Base-by-base conservation (phyloP, 768 basidiomycete genomes). In the Suillus subaureus region DNA sequence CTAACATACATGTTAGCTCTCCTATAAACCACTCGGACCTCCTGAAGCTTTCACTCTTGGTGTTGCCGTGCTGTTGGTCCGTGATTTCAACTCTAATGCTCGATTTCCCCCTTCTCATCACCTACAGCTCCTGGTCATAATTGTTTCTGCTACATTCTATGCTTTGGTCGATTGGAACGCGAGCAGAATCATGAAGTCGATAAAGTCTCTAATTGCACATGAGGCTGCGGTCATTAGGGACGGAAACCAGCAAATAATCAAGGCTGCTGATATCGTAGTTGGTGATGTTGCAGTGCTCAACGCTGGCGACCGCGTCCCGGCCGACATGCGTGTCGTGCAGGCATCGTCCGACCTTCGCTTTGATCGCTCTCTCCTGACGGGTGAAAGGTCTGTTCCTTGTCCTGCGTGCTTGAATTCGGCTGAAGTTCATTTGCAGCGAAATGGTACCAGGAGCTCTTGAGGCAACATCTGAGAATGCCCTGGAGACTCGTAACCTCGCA, bases 291-390 rank as follows among this genome's bases (percentile, higher is more conserved):
- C 91, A 61, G 79, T 81, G 1, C 83, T 92, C 70, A 77, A 77
- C 28, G 83, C 90, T 64, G 91, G 91, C 31, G 86, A 87, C 70
- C 87, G 89, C 18, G 83, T 91, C 2, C 91, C 91, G 0, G 90
- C 90, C 5, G 91, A 92, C 70, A 65, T 92, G 18, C 83, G 87
- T 58, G 78, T 92, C 21, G 81, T 90, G 42, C 79, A 86, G 4
- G 82, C 81, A 28, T 85, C 83, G n/a, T 76, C 82, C 3, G 89
- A 90, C 70, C 74, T 89, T 45, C 81, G 82, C 63, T 85, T 89
- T 56, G 89, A 90, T 68, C 79, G 88, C 37, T 84, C 86, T 39
- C 82, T 90, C 45, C 79, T 91, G n/a, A 91, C 89, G 7, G 87
- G 87, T 18, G 87, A 88, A 75, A 84, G 84, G 67, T 75, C 78